Evolutionary conservation across 129 eudicot species (phyloP), one percentile per base, ranked within the genome.

Genomic region (Saposhnikovia divaricata): DNA sequence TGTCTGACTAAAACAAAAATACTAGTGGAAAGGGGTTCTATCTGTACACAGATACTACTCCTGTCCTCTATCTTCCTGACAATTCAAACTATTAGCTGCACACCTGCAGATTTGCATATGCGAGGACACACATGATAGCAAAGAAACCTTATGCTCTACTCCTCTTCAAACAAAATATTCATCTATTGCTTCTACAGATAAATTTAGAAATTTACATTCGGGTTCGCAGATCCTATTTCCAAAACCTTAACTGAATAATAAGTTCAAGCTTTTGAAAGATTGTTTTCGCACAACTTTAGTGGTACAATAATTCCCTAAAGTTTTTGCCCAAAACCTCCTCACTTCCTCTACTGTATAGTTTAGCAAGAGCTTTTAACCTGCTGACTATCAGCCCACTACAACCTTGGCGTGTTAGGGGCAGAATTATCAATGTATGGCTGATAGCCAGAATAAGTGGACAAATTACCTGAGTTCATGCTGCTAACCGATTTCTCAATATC

Each of bases 401-500:
- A 59, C 69, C 69, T 61, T 61, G 69, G 69, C 0, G 69, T 61
- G 11, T 9, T 61, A 2, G 69, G 69, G 4, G 69, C 16, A 4
- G 69, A 61, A 25, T 61, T 61, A 61, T 61, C 69, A 25, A 61
- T 61, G 69, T 61, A 61, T 61, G 69, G 34, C 37, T 61, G 69
- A 61, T 61, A 61, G 69, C 69, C 69, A n/a, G 69, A 61, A 61
- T 61, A 61, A 9, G 69, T 61, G 69, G 69, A 61, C 69, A 61
- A 61, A 61, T 61, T 61, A 61, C 69, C 69, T 61, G 69, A 61
- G 27, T 61, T 61, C 31, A 69, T 76, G 80, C 84, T 80, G 82
- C 91, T 89, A 50, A 80, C 83, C 0, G 96, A 90, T 79, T 82
- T 91, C 89, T 94, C 93, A n/a, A 92, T 90, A 74, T 94, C 97